Evolutionary conservation across 768 basidiomycete species (phyloP).

Genomic region (Kwoniella europaea): DNA sequence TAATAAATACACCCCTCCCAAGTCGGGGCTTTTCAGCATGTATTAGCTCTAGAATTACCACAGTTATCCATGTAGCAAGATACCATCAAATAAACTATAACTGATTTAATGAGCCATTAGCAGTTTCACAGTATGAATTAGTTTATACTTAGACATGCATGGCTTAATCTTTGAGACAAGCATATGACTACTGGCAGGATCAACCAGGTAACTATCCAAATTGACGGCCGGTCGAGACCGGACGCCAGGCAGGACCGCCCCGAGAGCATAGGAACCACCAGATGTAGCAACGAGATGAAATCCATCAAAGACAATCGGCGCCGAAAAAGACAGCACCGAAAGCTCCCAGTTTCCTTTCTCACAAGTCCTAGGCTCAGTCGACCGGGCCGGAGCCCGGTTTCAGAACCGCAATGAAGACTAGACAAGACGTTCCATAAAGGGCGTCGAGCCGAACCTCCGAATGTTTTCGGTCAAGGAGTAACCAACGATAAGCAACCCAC

Average conservation of each 20-base stretch:
- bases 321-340: background rate
- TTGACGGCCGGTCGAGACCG: constrained; percentile 20
- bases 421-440: constrained; percentile 34
- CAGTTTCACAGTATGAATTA: constrained; percentile 76
- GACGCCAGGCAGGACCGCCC: constrained; percentile 4
- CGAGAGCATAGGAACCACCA: constrained; percentile 2
- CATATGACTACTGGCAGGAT: constrained; percentile 84
- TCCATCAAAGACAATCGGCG: constrained; percentile 2
- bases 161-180: constrained; percentile 84
- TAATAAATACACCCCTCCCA: constrained; percentile 74
- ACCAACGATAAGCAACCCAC: constrained; percentile 60
- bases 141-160: constrained; percentile 81
- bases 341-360: constrained; percentile 63
- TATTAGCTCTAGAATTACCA: constrained; percentile 80
- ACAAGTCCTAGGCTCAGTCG: constrained; percentile 61
- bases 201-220: constrained; percentile 76
- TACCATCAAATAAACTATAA: constrained; percentile 81
- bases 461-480: constrained; percentile 58
- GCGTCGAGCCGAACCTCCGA: constrained; percentile 57
- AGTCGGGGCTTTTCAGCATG: constrained; percentile 75
- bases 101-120: constrained; percentile 83
- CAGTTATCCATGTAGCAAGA: constrained; percentile 78
- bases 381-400: constrained; percentile 56
- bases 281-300: constrained; percentile 9
- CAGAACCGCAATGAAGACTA: constrained; percentile 58